Evolutionary conservation across 1,284 basidiomycete genomes (phyloP), one percentile per base, ranked within the genome.

Genomic region (Mycena sp.): DNA sequence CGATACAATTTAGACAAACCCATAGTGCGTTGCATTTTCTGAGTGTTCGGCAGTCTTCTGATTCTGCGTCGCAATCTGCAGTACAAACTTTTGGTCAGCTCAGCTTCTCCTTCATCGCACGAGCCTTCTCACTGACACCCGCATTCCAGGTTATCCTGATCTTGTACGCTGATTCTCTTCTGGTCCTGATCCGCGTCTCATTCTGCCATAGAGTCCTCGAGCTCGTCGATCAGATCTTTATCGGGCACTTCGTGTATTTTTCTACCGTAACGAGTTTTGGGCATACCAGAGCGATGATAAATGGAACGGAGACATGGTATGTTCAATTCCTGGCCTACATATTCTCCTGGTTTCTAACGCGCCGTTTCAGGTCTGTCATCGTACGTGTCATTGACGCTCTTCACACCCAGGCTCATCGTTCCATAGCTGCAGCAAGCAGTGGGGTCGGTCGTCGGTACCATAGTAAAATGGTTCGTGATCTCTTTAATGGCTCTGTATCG

Each of bases 11-110:
- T 76, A 25, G 89, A 91, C 74, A 81, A 79, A 57, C 25, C 5
- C 1, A 6, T 32, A 12, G 64, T 66, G 45, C 37, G 60, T 56
- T 3, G 16, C 25, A 3, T 1, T 21, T 6, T 21, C 11, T 7
- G 6, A 29, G n/a, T 43, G 37, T 43, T 6, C 21, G 0, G 26
- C 40, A 21, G 3, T 9, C 21, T 38, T 12, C 9, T 45, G n/a
- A 37, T 46, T 21, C 32, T 1, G 40, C 16, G 11, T 14, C 21
- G 6, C 6, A 54, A 32, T 25, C 3, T 63, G 16, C 71, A 81
- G 41, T 87, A 88, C 71, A 91, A 88, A 72, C 44, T 73, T 43
- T 69, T 86, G 65, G 89, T 91, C 70, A 69, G 86, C 80, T 26
- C 37, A 28, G 6, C 43, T 10, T 7, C 7, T 35, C 19, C 25